Evolutionary conservation across 2,329 filamentous ascomycete genomes (phyloP), one percentile per base, ranked within the genome.

Genomic region (Clonostachys byssicola): DNA sequence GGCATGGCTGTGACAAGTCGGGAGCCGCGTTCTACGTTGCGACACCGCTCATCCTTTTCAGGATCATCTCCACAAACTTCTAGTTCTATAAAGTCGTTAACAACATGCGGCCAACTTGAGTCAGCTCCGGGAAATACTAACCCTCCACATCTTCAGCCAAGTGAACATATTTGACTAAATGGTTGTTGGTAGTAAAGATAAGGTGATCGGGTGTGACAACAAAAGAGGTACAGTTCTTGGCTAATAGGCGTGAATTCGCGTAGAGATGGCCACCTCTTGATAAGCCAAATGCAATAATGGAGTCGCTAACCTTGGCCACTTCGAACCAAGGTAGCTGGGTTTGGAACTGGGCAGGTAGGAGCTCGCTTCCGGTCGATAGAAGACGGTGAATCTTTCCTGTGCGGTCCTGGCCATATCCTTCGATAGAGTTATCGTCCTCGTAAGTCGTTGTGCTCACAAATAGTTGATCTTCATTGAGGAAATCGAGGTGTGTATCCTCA

Each of bases 121-220:
- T 18, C n/a, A 43, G 38, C 16, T 34, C 17, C 2, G 9, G 42
- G 12, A 12, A 18, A 13, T 35, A 57, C 71, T 53, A 73, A 89
- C 87, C 81, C 54, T 89, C 75, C 14, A 79, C 72, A 49, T 73
- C 69, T 5, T 81, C 77, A 17, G 56, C 52, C 43, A 97, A 70
- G 64, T 99, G 92, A 13, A 96, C 85, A 65, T 96, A 96, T 65
- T 99, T 99, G 52, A 99, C 75, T 5, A 96, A 75, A 63, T 97
- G 92, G 53, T 91, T 91, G 50, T 86, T 91, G 1, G 94, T 99
- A 1, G 94, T 99, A 60, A 92, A 91, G 49, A 97, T 83, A 13
- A 99, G 74, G 70, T 97, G 92, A 17, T 83, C 81, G 0, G 84
- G 75, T 0, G 92, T 96, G 23, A 92, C 70, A 6, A 91, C 64